Base-by-base conservation (phyloP, 139 green algal species). In the Edaphochlamys debaryana region DNA sequence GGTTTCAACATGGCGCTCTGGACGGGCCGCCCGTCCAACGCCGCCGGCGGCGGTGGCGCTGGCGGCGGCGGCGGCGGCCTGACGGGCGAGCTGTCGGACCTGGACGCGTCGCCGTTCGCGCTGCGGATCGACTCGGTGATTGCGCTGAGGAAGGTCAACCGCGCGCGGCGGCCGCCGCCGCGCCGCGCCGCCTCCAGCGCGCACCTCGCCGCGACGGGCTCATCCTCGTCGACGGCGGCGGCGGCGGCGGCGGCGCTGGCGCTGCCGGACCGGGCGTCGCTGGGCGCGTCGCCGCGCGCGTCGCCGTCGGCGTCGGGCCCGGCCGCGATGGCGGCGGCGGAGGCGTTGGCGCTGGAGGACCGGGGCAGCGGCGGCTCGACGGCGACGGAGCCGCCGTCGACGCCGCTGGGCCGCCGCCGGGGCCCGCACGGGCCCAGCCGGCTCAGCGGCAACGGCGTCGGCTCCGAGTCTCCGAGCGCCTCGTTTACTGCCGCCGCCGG, bases 81-180 rank as follows among this genome's bases (percentile, higher is more conserved):
- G 19, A 73, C 63, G 32, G 76, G 76, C 62, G 76, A 82, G 58
- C 34, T 82, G 42, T 74, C 63, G 0, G 76, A 82, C 19, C 76
- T 82, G 62, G 76, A 73, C n/a, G 76, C 76, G n/a, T 82, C 76
- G 41, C 76, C 76, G 15, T 82, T 71, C 41, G 76, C 76, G 41
- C n/a, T 73, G 63, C 76, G 76, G 6, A 82, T 82, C 27, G 76
- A 82, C 64, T 72, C 56, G 34, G 63, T 82, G 9, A 66, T 62
- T 7, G 76, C 76, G 32, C 63, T 82, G 9, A 64, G 52, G 48
- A n/a, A 48, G 23, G 63, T 54, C 23, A 37, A 38, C 19, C 42
- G 42, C 7, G 17, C 13, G 3, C 76, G 76, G 15, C 19, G 63
- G 22, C 41, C 22, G n/a, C 76, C 60, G 42, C 76, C 63, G 3